phyloP scores from a whole-genome alignment of 2,329 filamentous ascomycete species.

The Paecilomyces fulvus region DNA sequence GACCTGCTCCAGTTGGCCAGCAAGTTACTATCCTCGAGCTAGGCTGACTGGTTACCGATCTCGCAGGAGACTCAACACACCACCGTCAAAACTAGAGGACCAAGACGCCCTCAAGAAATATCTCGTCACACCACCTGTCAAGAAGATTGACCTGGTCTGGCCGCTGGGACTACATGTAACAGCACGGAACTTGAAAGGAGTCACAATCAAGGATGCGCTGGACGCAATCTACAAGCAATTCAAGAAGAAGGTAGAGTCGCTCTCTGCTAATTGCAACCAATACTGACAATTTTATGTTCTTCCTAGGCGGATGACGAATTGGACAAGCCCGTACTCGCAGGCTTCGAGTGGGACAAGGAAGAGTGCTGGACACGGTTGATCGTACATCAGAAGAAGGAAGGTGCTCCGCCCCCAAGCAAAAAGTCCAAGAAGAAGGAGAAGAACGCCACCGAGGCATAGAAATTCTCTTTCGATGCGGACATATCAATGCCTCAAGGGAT shows the following conservation, averaged over 20 bases:
- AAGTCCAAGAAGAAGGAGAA: slow-evolving; percentile 58
- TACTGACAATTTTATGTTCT: not conserved
- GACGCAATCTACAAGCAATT: slow-evolving; percentile 94
- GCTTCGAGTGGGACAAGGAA: slow-evolving; percentile 94
- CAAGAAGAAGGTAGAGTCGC: slow-evolving; percentile 75
- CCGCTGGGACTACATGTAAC: slow-evolving; percentile 79
- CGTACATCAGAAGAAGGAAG: slow-evolving; percentile 73
- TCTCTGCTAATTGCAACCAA: not conserved
- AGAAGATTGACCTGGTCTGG: slow-evolving; percentile 91
- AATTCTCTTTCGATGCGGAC: not conserved
- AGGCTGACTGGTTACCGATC: not conserved
- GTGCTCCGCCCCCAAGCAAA: slow-evolving; percentile 44
- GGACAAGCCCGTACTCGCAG: slow-evolving; percentile 75
- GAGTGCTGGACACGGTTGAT: slow-evolving; percentile 82
- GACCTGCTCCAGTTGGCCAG: not conserved
- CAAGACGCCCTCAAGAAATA: slow-evolving; percentile 73
- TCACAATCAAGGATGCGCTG: slow-evolving; percentile 93
- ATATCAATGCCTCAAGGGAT: too few relatives aligned
- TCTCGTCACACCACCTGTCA: slow-evolving; percentile 73
- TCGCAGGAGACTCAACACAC: slow-evolving; percentile 86
- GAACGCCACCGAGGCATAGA: slow-evolving; percentile 25
- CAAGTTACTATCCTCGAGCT: not conserved
- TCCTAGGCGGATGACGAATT: slow-evolving; percentile 84
- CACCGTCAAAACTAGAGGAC: slow-evolving; percentile 68
- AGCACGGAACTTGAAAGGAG: slow-evolving; percentile 83